Evolutionary conservation across 805 yeast genomes (phyloP), one percentile per base, ranked within the genome.

Genomic region (Yarrowia divulgata): DNA sequence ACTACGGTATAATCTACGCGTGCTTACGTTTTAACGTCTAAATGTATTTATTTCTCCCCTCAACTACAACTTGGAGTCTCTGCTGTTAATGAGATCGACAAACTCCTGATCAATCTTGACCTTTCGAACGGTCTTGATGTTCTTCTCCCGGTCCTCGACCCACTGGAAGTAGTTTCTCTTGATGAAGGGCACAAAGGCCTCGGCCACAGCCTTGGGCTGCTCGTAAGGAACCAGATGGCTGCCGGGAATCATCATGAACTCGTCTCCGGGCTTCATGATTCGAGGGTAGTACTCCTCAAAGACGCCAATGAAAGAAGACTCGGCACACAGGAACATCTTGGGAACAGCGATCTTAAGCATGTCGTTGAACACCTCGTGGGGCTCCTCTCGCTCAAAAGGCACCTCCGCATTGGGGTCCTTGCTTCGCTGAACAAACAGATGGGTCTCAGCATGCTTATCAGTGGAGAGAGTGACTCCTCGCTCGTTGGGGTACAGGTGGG

Each of bases 381-480:
- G 46, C 48, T 63, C 68, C 8, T 63, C 48, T 23, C 68, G 57
- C 48, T 63, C 57, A n/a, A 63, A 49, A 2, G 55, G 57, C 16
- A 19, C 23, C 18, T 66, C 66, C 14, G 50, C 45, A 3, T 49
- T 40, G 13, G 46, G 70, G 6, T 69, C 66, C 54, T 43, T 49
- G 43, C 32, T 40, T 29, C 37, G 18, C 32, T 58, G 69, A 13
- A 60, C 58, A 54, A 68, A 73, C 42, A 64, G 39, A 35, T 45
- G 54, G 6, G 70, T 66, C 50, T 73, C 74, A 14, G 72, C 71
- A n/a, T 66, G 62, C 45, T 50, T 64, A 5, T 71, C 69, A 6
- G 75, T 73, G 5, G 71, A 64, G 39, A 73, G 64, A 2, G 73
- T 70, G 19, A 73, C 70, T 29, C 71, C 73, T 16, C 49, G 57